Evolutionary conservation across 1,139 yeast species (phyloP), one percentile per base, ranked within the genome.

Genomic region (Taiozyma sp.): DNA sequence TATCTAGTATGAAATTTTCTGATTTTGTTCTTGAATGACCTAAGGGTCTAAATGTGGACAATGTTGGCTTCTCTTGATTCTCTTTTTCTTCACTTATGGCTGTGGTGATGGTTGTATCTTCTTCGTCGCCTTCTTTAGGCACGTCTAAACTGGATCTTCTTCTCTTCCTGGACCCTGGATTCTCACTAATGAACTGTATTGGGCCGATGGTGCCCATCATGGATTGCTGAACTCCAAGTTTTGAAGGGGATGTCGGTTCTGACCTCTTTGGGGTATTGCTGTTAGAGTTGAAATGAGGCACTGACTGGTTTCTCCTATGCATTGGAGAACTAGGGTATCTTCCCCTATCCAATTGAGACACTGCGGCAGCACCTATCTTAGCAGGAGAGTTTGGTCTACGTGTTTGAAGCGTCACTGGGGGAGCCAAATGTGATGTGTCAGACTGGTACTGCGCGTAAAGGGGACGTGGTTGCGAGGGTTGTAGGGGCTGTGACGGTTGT

Each of bases 331-430:
- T 42, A 39, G 59, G 63, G 45, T 50, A 58, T 47, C 61, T 53
- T 0, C 59, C 54, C 29, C 66, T 58, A 38, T 66, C 65, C 45
- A 82, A 66, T 45, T 77, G 77, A 2, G 89, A 85, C 1, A 84
- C 87, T 0, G 90, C 89, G 27, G 78, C 80, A 1, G 90, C 90
- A 1, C 91, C 91, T 12, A 84, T 74, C 60, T 83, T 82, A 0
- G 90, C 87, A 0, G 92, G 92, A 2, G 90, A 84, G 29, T 78
- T 65, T 34, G 82, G 79, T 55, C 83, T 53, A 24, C 57, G 38
- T 3, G 40, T 13, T 12, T 46, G 53, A 38, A 56, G 48, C 27
- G 52, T 27, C 8, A 56, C 55, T 19, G 63, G 62, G 9, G 63
- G 62, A 2, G 59, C 62, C 10, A 58, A 45, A 43, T 52, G n/a